Percentiles rank a stretch among this genome's conserved stretches.
Conservation (phyloP, 2,329 filamentous ascomycete genomes). For the Juglanconis juglandina region DNA sequence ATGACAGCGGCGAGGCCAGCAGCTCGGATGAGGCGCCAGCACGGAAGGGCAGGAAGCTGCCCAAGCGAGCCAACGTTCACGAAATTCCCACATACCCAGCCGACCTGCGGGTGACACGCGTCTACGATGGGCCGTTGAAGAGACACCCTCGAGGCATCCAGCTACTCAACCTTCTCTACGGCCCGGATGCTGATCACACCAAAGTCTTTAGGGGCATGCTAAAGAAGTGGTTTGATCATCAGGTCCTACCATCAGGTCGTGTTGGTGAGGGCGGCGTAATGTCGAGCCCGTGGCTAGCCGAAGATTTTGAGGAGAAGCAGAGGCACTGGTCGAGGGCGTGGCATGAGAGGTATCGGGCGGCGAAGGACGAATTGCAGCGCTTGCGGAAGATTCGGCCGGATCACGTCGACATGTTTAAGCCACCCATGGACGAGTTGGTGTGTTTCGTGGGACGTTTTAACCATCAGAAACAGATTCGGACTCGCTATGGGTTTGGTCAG, state of each 20-base stretch:
- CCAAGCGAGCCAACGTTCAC: slow-evolving; percentile 19
- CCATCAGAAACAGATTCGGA: slow-evolving; percentile 22
- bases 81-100: slow-evolving; percentile 32
- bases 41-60: slow-evolving; percentile 8
- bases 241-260: slow-evolving; percentile 37
- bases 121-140: slow-evolving; percentile 36
- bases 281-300: slow-evolving; percentile 38
- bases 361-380: slow-evolving; percentile 18
- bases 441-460: slow-evolving; percentile 27
- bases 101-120: slow-evolving; percentile 29
- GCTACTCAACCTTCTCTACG: slow-evolving; percentile 40
- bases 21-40: background rate
- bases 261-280: slow-evolving; percentile 28
- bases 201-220: slow-evolving; percentile 35
- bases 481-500: slow-evolving; percentile 16
- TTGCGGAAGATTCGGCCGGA: slow-evolving; percentile 14
- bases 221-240: slow-evolving; percentile 39
- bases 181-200: slow-evolving; percentile 34
- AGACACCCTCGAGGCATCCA: slow-evolving; percentile 32
- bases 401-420: slow-evolving; percentile 16
- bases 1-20: background rate
- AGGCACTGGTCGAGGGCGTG: slow-evolving; percentile 29
- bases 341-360: slow-evolving; percentile 22
- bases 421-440: slow-evolving; percentile 20
- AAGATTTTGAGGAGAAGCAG: slow-evolving; percentile 33